Percentiles rank a stretch among this genome's conserved stretches.
Evolutionary conservation across 441 rosid species (phyloP).

Genomic region (Brassica hybrid): DNA sequence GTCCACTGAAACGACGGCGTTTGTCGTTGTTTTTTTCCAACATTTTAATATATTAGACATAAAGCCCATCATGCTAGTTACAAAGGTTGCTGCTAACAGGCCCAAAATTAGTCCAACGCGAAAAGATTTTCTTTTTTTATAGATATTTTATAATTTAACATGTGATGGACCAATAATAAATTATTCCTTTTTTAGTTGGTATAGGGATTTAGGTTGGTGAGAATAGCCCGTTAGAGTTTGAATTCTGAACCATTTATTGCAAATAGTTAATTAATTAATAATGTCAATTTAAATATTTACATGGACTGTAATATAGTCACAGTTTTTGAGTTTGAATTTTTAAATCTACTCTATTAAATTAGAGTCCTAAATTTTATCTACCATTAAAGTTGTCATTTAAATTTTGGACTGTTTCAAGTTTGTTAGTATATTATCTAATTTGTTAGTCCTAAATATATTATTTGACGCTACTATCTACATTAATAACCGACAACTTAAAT

Average conservation of each 20-base stretch:
- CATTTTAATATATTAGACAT: not conserved
- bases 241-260: conserved; percentile 10
- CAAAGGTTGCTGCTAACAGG: not conserved
- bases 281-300: not conserved
- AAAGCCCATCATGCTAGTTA: not conserved
- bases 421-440: no score
- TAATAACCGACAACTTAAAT: no score
- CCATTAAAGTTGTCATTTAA: no score
- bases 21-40: not conserved
- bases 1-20: not conserved
- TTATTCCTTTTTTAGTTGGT: conserved; percentile 4
- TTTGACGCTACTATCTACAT: no score
- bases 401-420: no score
- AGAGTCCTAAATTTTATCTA: no score
- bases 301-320: not conserved
- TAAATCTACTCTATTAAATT: not conserved
- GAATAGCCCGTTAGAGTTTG: not conserved
- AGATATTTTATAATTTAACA: not conserved
- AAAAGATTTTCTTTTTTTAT: not conserved
- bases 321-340: not conserved
- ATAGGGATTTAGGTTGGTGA: conserved; percentile 13
- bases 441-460: no score
- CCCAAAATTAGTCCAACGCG: not conserved
- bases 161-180: conserved; percentile 13
- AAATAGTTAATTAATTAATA: not conserved